Conservation (phyloP, 805 yeast species). For the Metschnikowia hibisci region DNA sequence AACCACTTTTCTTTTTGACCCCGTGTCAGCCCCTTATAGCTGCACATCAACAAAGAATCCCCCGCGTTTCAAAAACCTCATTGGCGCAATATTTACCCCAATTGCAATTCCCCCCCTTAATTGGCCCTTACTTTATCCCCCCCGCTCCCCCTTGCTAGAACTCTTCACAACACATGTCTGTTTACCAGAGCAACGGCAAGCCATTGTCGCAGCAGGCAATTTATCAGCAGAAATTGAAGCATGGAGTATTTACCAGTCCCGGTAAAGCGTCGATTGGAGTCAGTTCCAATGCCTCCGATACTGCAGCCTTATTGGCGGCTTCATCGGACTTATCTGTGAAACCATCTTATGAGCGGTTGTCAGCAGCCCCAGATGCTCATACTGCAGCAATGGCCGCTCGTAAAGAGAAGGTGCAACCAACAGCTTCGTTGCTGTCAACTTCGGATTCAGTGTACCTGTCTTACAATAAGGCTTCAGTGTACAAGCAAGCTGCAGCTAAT, state of each 20-base stretch:
- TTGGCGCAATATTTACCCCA: background rate
- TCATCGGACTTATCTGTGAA: constrained; percentile 59
- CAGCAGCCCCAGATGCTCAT: constrained; percentile 59
- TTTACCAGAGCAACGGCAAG: constrained; percentile 66
- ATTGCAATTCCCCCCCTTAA: background rate
- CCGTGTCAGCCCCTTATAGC: background rate
- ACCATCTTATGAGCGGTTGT: constrained; percentile 54
- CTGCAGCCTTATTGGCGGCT: constrained; percentile 75
- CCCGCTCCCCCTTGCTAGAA: background rate
- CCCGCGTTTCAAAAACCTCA: background rate
- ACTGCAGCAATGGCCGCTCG: constrained; percentile 54
- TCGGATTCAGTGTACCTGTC: constrained; percentile 34
- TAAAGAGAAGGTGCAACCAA: constrained; percentile 24
- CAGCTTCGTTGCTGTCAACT: constrained; percentile 5
- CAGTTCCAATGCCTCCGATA: constrained; percentile 62
- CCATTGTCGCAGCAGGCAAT: constrained; percentile 72
- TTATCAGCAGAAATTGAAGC: constrained; percentile 68
- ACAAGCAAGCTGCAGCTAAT: constrained; percentile 32
- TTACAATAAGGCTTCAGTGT: constrained; percentile 28
- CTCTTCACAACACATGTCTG: constrained; percentile 30
- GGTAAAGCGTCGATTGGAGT: constrained; percentile 55
- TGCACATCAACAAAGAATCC: background rate
- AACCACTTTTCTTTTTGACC: background rate
- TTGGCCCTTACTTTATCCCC: background rate
- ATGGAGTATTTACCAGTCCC: constrained; percentile 58